A percentile compares a stretch with the other conserved stretches of the same genome.
phyloP scores from a whole-genome alignment of 75 land plant species.

The Selaginella moellendorffii region DNA sequence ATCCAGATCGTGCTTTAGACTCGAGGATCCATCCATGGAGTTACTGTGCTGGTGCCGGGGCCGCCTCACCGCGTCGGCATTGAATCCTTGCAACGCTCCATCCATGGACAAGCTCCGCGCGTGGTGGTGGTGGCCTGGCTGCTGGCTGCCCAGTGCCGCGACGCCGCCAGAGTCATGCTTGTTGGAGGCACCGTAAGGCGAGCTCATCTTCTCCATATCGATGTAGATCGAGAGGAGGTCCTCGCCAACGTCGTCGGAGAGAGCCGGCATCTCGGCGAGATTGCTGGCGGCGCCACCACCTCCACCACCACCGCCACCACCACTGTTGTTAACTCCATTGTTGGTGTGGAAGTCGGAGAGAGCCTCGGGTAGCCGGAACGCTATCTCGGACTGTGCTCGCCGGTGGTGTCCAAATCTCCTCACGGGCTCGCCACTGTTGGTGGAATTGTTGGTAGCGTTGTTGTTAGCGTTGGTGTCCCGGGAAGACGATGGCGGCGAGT shows the following conservation, averaged over 20 bases:
- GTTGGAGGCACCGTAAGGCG: no score
- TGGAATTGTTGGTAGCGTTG: not conserved
- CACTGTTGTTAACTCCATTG: not conserved
- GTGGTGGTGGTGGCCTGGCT: conserved; percentile 21
- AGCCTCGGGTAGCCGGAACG: conserved; percentile 5
- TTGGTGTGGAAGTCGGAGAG: not conserved
- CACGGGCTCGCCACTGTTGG: not conserved
- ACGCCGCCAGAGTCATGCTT: not conserved
- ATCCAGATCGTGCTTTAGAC: not conserved
- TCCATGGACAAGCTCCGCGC: conserved; percentile 65
- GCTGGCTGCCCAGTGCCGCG: no score
- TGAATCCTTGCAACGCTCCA: conserved; percentile 44
- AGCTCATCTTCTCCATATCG: conserved; percentile 1
- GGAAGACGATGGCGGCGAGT: not conserved
- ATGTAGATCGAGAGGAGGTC: conserved; percentile 2
- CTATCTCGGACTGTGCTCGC: conserved; percentile 7
- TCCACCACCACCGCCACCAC: no score
- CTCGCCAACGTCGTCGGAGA: conserved; percentile 1
- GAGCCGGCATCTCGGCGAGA: not conserved
- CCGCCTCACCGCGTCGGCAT: conserved; percentile 18
- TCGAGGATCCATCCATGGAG: conserved; percentile 34
- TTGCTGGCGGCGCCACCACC: no score
- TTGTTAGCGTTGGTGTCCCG: not conserved
- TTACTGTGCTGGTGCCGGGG: conserved; percentile 29
- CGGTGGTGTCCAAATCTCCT: not conserved